Evolutionary conservation across 768 basidiomycete genomes (phyloP).

Genomic region (Gelatoporia subvermispora): DNA sequence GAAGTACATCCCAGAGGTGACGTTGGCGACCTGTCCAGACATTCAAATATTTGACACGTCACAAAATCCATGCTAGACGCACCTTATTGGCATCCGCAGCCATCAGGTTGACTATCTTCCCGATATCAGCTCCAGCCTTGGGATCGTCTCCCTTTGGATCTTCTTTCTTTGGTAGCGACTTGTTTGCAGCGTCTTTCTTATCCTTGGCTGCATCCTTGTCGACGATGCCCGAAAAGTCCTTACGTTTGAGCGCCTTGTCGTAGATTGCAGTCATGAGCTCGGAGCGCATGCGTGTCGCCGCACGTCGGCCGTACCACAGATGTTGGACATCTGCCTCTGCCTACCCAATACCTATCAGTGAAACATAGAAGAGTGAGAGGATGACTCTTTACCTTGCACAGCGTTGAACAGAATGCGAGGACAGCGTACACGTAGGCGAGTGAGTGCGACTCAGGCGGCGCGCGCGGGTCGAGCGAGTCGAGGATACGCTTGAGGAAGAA

Average conservation of each 20-base stretch:
- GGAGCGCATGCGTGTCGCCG: constrained; percentile 61
- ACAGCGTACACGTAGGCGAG: constrained; percentile 76
- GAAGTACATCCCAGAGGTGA: constrained; percentile 53
- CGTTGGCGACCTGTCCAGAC: constrained; percentile 30
- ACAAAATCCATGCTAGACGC: constrained; percentile 5
- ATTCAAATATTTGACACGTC: background rate
- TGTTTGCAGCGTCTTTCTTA: constrained; percentile 15
- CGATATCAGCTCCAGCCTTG: constrained; percentile 77
- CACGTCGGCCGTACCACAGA: constrained; percentile 79
- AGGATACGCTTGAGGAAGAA: constrained; percentile 82
- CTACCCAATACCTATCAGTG: no score
- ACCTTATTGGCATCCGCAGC: constrained; percentile 67
- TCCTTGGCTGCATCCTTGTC: constrained; percentile 42
- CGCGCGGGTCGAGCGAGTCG: constrained; percentile 41
- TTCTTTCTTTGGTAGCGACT: constrained; percentile 11
- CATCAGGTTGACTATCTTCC: constrained; percentile 91
- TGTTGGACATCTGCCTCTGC: constrained; percentile 69
- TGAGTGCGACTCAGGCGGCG: constrained; percentile 44
- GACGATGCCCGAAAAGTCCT: constrained; percentile 77
- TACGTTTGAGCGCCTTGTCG: constrained; percentile 80
- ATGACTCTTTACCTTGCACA: constrained; percentile 57
- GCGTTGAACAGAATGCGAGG: constrained; percentile 60
- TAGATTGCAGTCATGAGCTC: constrained; percentile 86
- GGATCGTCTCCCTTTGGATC: constrained; percentile 41
- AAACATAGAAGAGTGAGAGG: background rate